Evolutionary conservation across 352 stramenopile genomes (phyloP).

Genomic region (Globisporangium viniferum): DNA sequence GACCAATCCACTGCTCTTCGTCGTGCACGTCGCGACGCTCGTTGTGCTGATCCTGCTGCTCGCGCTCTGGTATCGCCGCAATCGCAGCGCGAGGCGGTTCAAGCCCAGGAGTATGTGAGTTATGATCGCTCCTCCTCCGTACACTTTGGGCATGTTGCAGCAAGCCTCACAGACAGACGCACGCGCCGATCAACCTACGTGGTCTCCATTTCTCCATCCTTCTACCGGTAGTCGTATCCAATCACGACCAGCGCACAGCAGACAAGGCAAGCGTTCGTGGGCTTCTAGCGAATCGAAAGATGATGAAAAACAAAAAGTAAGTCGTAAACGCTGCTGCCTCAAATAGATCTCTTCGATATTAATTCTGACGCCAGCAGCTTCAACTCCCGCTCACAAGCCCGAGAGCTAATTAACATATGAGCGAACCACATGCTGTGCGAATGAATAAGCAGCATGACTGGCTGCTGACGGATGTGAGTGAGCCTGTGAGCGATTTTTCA

Average conservation of each 20-base stretch:
- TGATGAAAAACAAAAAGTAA: background rate
- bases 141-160: background rate
- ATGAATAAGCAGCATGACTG: background rate
- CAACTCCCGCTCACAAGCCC: background rate
- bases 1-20: slow-evolving; percentile 64
- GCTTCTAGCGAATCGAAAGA: background rate
- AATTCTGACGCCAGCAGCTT: background rate
- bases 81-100: slow-evolving; percentile 9
- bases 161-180: background rate
- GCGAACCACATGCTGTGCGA: background rate
- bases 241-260: background rate
- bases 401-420: background rate
- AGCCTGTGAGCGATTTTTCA: background rate
- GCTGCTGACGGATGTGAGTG: background rate
- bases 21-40: slow-evolving; percentile 45
- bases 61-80: slow-evolving; percentile 40
- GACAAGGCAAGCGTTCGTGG: background rate
- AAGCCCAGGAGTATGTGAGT: slow-evolving; percentile 51
- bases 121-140: background rate
- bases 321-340: background rate
- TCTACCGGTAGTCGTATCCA: background rate
- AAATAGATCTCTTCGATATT: background rate
- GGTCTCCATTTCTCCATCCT: background rate
- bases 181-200: background rate
- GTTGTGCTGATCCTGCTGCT: slow-evolving; percentile 31